These are phyloP conservation scores for Aegilops bicornis DNA, from an alignment of 176 grass and related monocot species.

Conservation along the genomic window DNA sequence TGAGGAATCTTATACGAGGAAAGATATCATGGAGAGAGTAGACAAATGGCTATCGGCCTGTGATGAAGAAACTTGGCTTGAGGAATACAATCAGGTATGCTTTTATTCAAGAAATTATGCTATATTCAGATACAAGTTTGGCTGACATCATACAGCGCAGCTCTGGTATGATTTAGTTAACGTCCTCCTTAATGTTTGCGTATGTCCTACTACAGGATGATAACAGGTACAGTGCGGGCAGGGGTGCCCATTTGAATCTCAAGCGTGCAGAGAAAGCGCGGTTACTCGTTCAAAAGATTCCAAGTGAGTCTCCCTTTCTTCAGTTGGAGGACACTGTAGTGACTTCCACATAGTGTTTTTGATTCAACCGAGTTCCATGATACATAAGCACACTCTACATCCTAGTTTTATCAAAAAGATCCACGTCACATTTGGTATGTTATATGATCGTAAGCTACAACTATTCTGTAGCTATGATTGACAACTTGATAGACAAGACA, in stretches of 20 bases:
- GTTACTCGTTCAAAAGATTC: conserved; percentile 77
- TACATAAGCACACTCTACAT: background rate
- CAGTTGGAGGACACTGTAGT: conserved; percentile 8
- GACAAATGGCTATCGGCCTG: conserved; percentile 80
- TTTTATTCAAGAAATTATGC: conserved; percentile 16
- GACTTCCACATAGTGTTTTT: conserved; percentile 2
- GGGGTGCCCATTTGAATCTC: conserved; percentile 86
- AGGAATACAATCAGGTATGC: conserved; percentile 86
- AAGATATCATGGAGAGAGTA: conserved; percentile 84
- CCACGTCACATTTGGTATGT: background rate
- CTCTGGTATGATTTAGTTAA: background rate
- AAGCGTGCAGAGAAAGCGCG: conserved; percentile 96
- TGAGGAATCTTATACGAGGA: conserved; percentile 75
- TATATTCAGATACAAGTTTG: conserved; percentile 11
- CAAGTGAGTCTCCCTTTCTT: conserved; percentile 57
- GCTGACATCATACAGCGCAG: conserved; percentile 2
- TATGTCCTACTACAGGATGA: conserved; percentile 52
- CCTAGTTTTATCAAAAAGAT: background rate
- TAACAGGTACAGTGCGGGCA: conserved; percentile 81
- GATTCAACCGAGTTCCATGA: background rate
- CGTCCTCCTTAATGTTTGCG: conserved; percentile 19
- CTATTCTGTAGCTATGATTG: conserved; percentile 65
- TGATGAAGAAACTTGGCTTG: conserved; percentile 97
- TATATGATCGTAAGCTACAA: conserved; percentile 13
- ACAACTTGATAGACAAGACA: conserved; percentile 82